Evolutionary conservation across 768 basidiomycete genomes (phyloP), one percentile per base, ranked within the genome.

Genomic region (Boletellus emodensis): DNA sequence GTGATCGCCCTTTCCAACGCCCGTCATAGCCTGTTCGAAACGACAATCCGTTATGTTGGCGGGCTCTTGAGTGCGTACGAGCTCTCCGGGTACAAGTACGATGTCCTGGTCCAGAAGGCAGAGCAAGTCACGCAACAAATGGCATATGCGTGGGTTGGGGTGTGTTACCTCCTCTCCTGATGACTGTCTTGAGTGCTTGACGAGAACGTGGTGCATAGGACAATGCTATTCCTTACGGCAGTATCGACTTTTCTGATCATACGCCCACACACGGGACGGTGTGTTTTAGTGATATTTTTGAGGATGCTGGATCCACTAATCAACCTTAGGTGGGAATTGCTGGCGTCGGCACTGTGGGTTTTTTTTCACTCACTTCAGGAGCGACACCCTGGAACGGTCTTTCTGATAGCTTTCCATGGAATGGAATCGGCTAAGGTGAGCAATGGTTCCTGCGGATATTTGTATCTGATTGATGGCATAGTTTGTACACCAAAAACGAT

Each of bases 31-130:
- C 2, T 89, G 4, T 89, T 90, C 57, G 87, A 90, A 66, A 85
- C 84, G 1, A 86, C 83, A 0, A 90, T 90, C 57, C 84, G 87
- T 39, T 84, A 81, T 45, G 60, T 90, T 2, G 87, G 78, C 6
- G 85, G 85, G 2, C 68, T 87, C 10, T 60, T 90, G 37, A 84
- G 79, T 48, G 78, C 85, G 6, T 89, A 81, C 53, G 85, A 89
- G 55, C 77, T 89, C 44, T 85, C 81, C 51, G 77, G 77, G 6
- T 50, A 74, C 48, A 55, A 79, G 42, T 71, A 77, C 52, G 72
- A 74, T 0, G 62, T 69, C 3, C 71, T 90, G 4, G 63, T 90
- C 3, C 59, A 77, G 34, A 84, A 88, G 58, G 84, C 87, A 0
- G 73, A 80, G 63, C 62, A 84, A 56, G 71, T 87, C 20, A 80